A percentile compares a stretch with the other conserved stretches of the same genome.
These are phyloP conservation scores for Cladophialophora chaetospira DNA, from an alignment of 2,329 filamentous ascomycete genomes.

Conservation along the genomic window DNA sequence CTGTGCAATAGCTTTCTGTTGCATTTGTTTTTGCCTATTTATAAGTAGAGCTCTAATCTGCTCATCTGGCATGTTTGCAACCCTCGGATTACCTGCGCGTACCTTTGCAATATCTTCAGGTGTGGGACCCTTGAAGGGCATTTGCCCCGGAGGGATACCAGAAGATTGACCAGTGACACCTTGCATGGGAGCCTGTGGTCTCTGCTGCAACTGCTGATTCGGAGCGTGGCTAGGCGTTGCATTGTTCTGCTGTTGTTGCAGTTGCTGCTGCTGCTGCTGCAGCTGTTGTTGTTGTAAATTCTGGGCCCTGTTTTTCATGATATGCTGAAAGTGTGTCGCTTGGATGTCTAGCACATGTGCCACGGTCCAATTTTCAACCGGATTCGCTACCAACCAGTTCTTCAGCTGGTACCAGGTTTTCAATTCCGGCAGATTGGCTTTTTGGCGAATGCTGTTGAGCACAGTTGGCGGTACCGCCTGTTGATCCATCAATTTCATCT, in stretches of 20 bases:
- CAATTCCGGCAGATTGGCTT: slow-evolving; percentile 23
- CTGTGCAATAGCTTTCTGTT: slow-evolving; percentile 25
- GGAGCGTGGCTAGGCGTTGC: slow-evolving; percentile 13
- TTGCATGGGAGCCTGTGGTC: slow-evolving; percentile 17
- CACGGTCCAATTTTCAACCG: slow-evolving; percentile 23
- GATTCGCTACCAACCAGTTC: slow-evolving; percentile 29
- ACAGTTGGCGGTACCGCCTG: slow-evolving; percentile 24
- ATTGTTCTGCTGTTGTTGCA: slow-evolving; percentile 16
- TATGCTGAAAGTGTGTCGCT: slow-evolving; percentile 27
- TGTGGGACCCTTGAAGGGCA: slow-evolving; percentile 19
- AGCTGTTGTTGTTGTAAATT: slow-evolving; percentile 21
- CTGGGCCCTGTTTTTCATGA: slow-evolving; percentile 26
- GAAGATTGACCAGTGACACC: slow-evolving; percentile 10
- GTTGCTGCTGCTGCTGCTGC: slow-evolving; percentile 18
- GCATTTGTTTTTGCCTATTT: slow-evolving; percentile 24
- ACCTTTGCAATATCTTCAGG: slow-evolving; percentile 24
- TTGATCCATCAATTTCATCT: slow-evolving; percentile 32
- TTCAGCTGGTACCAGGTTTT: slow-evolving; percentile 30
- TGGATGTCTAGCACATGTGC: slow-evolving; percentile 27
- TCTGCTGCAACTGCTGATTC: slow-evolving; percentile 17
- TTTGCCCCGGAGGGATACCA: slow-evolving; percentile 11
- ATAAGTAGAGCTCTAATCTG: slow-evolving; percentile 28
- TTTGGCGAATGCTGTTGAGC: slow-evolving; percentile 25
- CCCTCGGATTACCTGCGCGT: slow-evolving; percentile 24
- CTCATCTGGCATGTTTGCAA: slow-evolving; percentile 25